Evolutionary conservation across 2,329 filamentous ascomycete genomes (phyloP).

Genomic region (Juglanconis juglandina): DNA sequence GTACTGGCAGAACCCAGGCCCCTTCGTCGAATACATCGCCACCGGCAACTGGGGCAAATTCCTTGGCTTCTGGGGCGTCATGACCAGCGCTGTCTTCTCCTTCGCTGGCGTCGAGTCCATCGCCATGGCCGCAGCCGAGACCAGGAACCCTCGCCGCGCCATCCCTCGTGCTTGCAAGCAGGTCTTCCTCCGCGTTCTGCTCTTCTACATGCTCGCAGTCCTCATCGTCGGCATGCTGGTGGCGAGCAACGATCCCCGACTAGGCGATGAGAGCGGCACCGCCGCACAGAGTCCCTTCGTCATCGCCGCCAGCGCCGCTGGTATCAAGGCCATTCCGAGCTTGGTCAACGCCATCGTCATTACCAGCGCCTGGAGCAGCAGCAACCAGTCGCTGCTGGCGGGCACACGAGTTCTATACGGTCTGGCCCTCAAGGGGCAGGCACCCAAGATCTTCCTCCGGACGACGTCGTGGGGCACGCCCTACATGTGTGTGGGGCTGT

Average conservation of each 20-base stretch:
- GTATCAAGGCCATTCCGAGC: constrained; percentile 63
- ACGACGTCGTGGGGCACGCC: constrained; percentile 52
- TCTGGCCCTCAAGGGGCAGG: constrained; percentile 56
- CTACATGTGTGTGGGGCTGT: constrained; percentile 55
- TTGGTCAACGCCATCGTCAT: constrained; percentile 76
- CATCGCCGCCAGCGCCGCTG: constrained; percentile 66
- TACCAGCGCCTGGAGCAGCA: constrained; percentile 67
- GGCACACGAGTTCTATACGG: constrained; percentile 59
- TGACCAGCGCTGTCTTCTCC: constrained; percentile 43
- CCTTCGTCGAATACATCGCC: constrained; percentile 64
- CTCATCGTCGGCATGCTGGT: constrained; percentile 59
- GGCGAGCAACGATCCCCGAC: constrained; percentile 47
- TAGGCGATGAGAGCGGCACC: constrained; percentile 43
- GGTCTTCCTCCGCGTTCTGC: constrained; percentile 46
- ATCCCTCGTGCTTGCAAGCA: constrained; percentile 51
- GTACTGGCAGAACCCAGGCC: constrained; percentile 66
- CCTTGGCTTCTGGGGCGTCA: constrained; percentile 54
- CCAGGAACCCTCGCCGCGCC: constrained; percentile 46
- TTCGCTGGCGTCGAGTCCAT: constrained; percentile 51
- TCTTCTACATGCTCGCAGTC: constrained; percentile 47
- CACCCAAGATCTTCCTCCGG: constrained; percentile 53
- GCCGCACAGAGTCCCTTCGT: constrained; percentile 62
- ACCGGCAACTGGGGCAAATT: constrained; percentile 58
- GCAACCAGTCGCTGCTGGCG: constrained; percentile 61
- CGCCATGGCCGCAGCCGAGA: constrained; percentile 54